Conservation (phyloP, 2,329 filamentous ascomycete species). For the Alternaria gaisen region DNA sequence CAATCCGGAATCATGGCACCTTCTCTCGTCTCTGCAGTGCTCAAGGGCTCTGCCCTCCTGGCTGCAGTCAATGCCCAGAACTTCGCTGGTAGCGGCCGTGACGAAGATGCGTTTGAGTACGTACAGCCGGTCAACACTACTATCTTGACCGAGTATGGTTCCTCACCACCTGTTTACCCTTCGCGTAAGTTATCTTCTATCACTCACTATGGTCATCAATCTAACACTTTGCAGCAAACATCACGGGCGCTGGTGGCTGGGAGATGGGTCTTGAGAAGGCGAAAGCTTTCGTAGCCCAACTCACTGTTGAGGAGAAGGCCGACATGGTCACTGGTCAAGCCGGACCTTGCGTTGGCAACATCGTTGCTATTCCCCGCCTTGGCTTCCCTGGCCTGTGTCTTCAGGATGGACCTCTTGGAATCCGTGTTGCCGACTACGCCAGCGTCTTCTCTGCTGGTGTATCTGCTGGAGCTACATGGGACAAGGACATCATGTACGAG, state of each 20-base stretch:
- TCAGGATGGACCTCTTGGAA: conserved; percentile 51
- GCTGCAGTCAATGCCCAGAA: conserved; percentile 36
- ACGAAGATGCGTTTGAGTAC: conserved; percentile 37
- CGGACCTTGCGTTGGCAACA: conserved; percentile 64
- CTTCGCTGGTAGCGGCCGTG: conserved; percentile 24
- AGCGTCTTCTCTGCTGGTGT: conserved; percentile 54
- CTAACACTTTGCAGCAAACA: conserved; percentile 53
- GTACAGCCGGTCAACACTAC: conserved; percentile 43
- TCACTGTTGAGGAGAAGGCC: conserved; percentile 46
- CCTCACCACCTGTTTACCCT: conserved; percentile 40
- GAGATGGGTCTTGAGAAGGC: conserved; percentile 44
- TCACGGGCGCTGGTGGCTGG: conserved; percentile 44
- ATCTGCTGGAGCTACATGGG: conserved; percentile 51
- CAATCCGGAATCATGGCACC: conserved; percentile 34
- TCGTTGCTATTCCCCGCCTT: conserved; percentile 49
- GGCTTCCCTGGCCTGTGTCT: conserved; percentile 53
- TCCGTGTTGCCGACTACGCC: conserved; percentile 47
- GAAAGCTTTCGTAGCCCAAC: conserved; percentile 41
- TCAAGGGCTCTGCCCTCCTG: conserved; percentile 35
- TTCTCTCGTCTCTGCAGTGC: conserved; percentile 33
- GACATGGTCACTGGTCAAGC: conserved; percentile 52
- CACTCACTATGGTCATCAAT: neutral
- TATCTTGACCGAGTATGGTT: conserved; percentile 41
- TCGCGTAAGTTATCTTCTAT: conserved; percentile 32
- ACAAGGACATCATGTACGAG: conserved; percentile 50